phyloP scores from a whole-genome alignment of 805 yeast species.

The Saccharomycopsis fermentans region DNA sequence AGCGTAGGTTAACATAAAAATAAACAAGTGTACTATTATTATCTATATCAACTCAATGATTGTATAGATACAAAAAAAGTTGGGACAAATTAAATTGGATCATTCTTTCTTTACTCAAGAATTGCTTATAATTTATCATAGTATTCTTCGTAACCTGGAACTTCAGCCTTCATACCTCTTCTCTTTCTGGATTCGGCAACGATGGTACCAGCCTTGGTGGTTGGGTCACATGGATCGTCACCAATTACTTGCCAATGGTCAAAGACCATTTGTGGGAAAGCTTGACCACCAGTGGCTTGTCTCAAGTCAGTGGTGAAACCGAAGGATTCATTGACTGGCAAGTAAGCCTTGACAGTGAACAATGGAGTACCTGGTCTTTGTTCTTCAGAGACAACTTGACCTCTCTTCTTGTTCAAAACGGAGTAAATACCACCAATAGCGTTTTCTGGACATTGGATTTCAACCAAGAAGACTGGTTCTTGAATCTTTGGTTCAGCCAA shows the following conservation, averaged over 20 bases:
- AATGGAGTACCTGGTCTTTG: conserved; percentile 99
- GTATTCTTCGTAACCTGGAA: conserved; percentile 99
- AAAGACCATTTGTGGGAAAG: conserved; percentile 99
- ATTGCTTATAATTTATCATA: conserved; percentile 71
- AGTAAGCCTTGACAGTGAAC: conserved; percentile 99
- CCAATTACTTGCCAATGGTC: conserved; percentile 93
- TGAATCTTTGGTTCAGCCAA: conserved; percentile 98
- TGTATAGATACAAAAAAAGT: neutral
- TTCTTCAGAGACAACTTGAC: conserved; percentile 98
- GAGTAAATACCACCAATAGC: conserved; percentile 99
- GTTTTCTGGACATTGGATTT: conserved; percentile 98
- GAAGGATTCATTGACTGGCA: conserved; percentile 99
- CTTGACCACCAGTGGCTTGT: conserved; percentile 99
- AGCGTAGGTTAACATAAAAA: neutral
- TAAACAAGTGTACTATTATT: conserved; percentile 2
- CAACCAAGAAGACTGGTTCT: conserved; percentile 99
- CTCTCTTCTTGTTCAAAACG: conserved; percentile 98
- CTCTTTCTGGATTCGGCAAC: conserved; percentile 75
- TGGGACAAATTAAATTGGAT: neutral
- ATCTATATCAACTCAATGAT: neutral
- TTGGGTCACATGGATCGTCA: conserved; percentile 89
- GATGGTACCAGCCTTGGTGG: conserved; percentile 59
- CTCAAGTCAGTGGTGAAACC: conserved; percentile 99
- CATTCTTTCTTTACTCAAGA: neutral
- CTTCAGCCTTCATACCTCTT: conserved; percentile 92